Conservation (phyloP, 495 filamentous ascomycete species). For the Cetradonia linearis region DNA sequence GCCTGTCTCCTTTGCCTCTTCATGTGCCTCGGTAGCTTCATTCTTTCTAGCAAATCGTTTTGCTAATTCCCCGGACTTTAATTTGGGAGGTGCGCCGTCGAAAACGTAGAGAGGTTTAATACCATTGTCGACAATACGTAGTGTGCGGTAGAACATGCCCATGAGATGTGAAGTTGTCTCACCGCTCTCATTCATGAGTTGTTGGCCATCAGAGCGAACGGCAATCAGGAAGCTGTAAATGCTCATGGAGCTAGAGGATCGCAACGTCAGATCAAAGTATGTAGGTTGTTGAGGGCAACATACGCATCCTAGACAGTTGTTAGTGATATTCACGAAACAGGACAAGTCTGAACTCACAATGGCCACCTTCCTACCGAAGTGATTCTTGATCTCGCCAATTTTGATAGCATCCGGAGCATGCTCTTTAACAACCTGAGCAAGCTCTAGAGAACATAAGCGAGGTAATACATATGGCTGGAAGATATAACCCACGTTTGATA, state of each 20-base stretch:
- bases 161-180: constrained; percentile 96
- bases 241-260: constrained; percentile 70
- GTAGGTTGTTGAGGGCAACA: constrained; percentile 24
- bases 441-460: constrained; percentile 37
- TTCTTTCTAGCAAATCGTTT: constrained; percentile 87
- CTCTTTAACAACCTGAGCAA: constrained; percentile 81
- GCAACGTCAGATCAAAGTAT: constrained; percentile 3
- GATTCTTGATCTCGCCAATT: constrained; percentile 92
- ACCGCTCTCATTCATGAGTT: constrained; percentile 84
- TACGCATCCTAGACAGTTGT: constrained; percentile 66
- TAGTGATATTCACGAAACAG: constrained; percentile 5
- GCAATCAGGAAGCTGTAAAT: constrained; percentile 98
- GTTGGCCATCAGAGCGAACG: constrained; percentile 90
- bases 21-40: constrained; percentile 75
- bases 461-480: neutral
- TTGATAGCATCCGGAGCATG: constrained; percentile 91
- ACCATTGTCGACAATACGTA: constrained; percentile 96
- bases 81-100: constrained; percentile 89
- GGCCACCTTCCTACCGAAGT: constrained; percentile 93
- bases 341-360: constrained; percentile 53
- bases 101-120: constrained; percentile 98
- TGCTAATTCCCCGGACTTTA: constrained; percentile 92
- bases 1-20: constrained; percentile 94
- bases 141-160: constrained; percentile 98
- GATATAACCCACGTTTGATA: constrained; percentile 58